phyloP scores from a whole-genome alignment of 495 filamentous ascomycete species.

The Penicillium silybi region DNA sequence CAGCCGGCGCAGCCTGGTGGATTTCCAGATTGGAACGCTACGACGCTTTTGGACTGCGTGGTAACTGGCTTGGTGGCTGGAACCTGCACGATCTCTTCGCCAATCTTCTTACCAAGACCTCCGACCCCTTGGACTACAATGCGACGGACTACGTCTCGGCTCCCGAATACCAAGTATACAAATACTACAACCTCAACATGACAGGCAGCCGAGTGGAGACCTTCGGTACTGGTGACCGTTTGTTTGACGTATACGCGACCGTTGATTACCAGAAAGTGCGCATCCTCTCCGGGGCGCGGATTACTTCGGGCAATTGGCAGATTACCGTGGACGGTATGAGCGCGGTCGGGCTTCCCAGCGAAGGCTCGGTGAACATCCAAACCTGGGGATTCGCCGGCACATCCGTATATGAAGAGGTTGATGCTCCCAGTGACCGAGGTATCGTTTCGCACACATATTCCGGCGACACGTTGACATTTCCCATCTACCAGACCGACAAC shows the following conservation, averaged over 20 bases:
- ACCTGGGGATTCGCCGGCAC: constrained; percentile 24
- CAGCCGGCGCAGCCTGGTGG: constrained; percentile 35
- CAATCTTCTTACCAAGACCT: constrained; percentile 18
- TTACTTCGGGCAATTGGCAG: constrained; percentile 29
- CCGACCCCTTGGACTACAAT: constrained; percentile 4
- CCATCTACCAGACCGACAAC: constrained; percentile 29
- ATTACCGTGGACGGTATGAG: constrained; percentile 25
- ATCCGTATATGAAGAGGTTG: constrained; percentile 17
- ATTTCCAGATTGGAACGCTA: constrained; percentile 37
- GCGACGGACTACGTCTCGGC: constrained; percentile 29
- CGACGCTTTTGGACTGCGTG: constrained; percentile 34
- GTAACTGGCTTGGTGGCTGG: constrained; percentile 34
- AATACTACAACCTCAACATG: constrained; percentile 41
- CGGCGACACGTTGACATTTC: constrained; percentile 28
- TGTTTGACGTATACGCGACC: constrained; percentile 36
- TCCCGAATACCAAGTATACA: constrained; percentile 41
- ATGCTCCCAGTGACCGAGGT: constrained; percentile 29
- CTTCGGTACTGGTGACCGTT: constrained; percentile 21
- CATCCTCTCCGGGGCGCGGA: constrained; percentile 28
- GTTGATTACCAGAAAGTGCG: constrained; percentile 21
- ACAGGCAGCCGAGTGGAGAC: constrained; percentile 33
- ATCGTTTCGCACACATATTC: constrained; percentile 26
- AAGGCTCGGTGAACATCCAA: constrained; percentile 26
- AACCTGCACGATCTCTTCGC: constrained; percentile 37
- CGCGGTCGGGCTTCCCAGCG: constrained; percentile 24